These are phyloP conservation scores for Nicotiana rustica DNA, from an alignment of 305 asterid genomes.

Conservation along the genomic window DNA sequence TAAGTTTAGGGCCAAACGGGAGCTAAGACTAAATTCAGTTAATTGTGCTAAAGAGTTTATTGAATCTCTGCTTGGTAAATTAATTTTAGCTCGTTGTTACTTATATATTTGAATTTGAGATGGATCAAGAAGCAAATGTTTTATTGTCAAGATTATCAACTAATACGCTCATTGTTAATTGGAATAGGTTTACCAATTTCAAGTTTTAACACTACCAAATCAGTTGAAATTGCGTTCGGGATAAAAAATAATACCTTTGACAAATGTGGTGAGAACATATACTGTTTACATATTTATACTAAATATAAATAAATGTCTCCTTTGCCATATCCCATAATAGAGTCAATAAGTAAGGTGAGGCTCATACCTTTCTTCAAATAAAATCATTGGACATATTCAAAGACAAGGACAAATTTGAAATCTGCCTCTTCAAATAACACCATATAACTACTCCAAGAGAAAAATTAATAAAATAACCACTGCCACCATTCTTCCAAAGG, in stretches of 20 bases:
- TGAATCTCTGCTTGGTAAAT: not conserved
- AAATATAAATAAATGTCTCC: not conserved
- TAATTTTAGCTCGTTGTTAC: not conserved
- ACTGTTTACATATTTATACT: not conserved
- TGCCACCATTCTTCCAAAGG: conserved; percentile 47
- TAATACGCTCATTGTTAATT: not conserved
- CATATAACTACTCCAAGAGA: conserved; percentile 30
- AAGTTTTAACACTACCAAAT: conserved; percentile 18
- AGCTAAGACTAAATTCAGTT: not conserved
- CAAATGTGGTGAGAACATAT: not conserved
- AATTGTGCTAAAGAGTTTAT: not conserved
- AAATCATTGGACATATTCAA: conserved; percentile 31
- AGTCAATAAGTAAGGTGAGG: conserved; percentile 31
- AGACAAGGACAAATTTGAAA: conserved; percentile 35
- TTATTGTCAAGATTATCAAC: conserved; percentile 21
- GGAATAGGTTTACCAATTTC: not conserved
- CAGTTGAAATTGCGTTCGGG: not conserved
- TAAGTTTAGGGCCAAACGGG: no score
- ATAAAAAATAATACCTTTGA: not conserved
- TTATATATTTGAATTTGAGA: not conserved
- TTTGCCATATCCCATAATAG: not conserved
- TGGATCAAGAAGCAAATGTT: not conserved
- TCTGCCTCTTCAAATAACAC: conserved; percentile 32
- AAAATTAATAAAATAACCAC: conserved; percentile 15
- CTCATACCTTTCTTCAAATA: conserved; percentile 15